Base-by-base conservation (phyloP, 768 basidiomycete species). In the Lanmaoa pseudosensibilis region DNA sequence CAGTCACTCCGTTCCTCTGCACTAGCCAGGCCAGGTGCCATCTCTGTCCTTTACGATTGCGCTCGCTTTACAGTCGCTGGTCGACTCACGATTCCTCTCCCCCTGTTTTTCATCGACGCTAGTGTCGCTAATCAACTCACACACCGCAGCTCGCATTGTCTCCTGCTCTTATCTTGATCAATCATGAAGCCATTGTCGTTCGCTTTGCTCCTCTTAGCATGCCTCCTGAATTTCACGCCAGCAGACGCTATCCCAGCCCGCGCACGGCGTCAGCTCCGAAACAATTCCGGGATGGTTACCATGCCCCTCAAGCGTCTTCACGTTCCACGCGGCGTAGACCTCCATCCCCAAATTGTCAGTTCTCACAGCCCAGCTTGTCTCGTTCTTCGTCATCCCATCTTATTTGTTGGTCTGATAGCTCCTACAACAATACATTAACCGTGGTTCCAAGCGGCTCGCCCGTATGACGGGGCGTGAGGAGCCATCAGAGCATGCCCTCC, bases 401-500 rank as follows among this genome's bases (percentile, higher is more conserved):
- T 16, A 19, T 15, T 15, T 44, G 19, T 38, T 30, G 50, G 34
- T 56, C 19, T 43, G 32, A 19, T 36, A 92, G 90, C 69, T 80
- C 44, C 71, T 85, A 34, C 88, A 90, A 69, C 89, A 87, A 70
- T 78, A 85, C 63, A 80, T 87, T 58, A 91, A 90, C 70, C 84
- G 83, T 48, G 77, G 80, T 50, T 73, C 81, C 52, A 79, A 77
- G 54, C 86, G 89, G 50, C 78, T 84, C 49, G 87, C 88, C 9
- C 83, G 80, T 47, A 87, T 91, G 84, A 82, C 82, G 5, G 83
- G 86, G 15, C 81, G 80, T 38, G 72, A 73, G 21, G 77, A 66
- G 9, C 86, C 85, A 7, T 75, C 80, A 21, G 74, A 74, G 15
- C 73, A 75, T 25, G 74, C 78, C 16, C 78, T 89, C 50, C 70